These are phyloP conservation scores for Cystobasidium pallidum DNA, from an alignment of 1,284 basidiomycete species.

Conservation along the genomic window DNA sequence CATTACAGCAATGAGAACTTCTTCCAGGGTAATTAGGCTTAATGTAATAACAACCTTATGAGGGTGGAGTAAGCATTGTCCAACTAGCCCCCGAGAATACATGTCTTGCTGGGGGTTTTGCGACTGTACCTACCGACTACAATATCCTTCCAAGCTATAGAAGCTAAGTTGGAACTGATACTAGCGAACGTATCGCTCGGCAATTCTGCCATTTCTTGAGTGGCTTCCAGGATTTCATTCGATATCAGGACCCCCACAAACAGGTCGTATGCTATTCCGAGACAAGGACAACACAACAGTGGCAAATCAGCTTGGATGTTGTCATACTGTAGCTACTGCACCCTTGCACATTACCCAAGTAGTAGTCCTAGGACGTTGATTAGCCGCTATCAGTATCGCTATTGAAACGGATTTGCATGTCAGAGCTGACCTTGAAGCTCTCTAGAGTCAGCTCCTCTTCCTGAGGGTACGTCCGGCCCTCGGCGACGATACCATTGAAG, in stretches of 20 bases:
- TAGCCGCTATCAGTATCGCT: too few species aligned
- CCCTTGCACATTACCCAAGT: slow-evolving; percentile 63
- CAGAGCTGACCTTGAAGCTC: slow-evolving; percentile 45
- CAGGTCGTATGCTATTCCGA: slow-evolving; percentile 60
- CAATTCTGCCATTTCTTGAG: slow-evolving; percentile 39
- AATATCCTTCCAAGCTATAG: slow-evolving; percentile 30
- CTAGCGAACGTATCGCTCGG: slow-evolving; percentile 48
- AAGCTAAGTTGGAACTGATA: slow-evolving; percentile 53
- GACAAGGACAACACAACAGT: background rate
- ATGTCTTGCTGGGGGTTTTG: too few species aligned
- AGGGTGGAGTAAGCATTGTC: slow-evolving; percentile 56
- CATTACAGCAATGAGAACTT: slow-evolving; percentile 69
- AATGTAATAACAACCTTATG: slow-evolving; percentile 67
- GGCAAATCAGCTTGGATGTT: background rate
- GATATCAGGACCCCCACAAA: slow-evolving; percentile 67
- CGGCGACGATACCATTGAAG: slow-evolving; percentile 74
- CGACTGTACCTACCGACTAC: slow-evolving; percentile 56
- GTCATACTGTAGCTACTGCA: background rate
- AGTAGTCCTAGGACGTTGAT: slow-evolving; percentile 67
- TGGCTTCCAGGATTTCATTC: slow-evolving; percentile 4
- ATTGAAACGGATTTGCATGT: too few species aligned
- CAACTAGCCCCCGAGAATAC: too few species aligned
- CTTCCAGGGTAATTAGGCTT: slow-evolving; percentile 79
- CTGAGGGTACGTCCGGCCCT: slow-evolving; percentile 82
- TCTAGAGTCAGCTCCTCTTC: slow-evolving; percentile 64